Base-by-base conservation (phyloP, 306 rosid genomes). In the Lathyrus sativus region DNA sequence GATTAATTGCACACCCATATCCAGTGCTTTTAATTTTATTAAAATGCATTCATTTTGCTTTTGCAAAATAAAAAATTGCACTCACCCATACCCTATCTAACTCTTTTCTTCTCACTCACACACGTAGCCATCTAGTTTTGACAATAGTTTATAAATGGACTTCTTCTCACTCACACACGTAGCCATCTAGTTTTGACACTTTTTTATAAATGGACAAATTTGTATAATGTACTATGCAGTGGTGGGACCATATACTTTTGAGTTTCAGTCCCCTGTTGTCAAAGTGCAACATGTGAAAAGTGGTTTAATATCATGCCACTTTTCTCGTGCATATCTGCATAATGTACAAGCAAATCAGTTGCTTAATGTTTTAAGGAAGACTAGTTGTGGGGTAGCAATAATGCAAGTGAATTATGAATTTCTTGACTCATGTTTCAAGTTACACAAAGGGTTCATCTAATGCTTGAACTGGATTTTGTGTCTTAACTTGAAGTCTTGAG, bases 241-340 rank as follows among this genome's bases (percentile, higher is more conserved):
- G 31, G 19, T 37, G 19, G 78, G 81, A 44, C 67, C 84, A 49
- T 24, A 17, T 35, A 15, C 58, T 37, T 71, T 67, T 14, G 24
- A 9, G 18, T 13, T 46, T 28, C 45, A 33, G 67, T 53, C 39
- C 7, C 38, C 14, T 5, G 2, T 41, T 61, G 76, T 72, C 73
- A 73, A 62, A 45, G 59, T 45, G 45, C 4, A 51, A 18, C 28
- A 53, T 28, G 74, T 70, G 78, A 78, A 78, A 33, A 26, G 14
- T 9, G 5, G 29, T 22, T 65, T 70, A 42, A 17, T 43, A 41
- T 60, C n/a, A n/a, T n/a, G n/a, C n/a, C n/a, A n/a, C n/a, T n/a
- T n/a, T n/a, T n/a, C n/a, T n/a, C n/a, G n/a, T n/a, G n/a, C n/a
- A n/a, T n/a, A n/a, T n/a, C n/a, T n/a, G n/a, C n/a, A n/a, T n/a